Percentiles rank a stretch among this genome's conserved stretches.
phyloP scores from a whole-genome alignment of 495 filamentous ascomycete genomes.

The Penicillium pulvis region DNA sequence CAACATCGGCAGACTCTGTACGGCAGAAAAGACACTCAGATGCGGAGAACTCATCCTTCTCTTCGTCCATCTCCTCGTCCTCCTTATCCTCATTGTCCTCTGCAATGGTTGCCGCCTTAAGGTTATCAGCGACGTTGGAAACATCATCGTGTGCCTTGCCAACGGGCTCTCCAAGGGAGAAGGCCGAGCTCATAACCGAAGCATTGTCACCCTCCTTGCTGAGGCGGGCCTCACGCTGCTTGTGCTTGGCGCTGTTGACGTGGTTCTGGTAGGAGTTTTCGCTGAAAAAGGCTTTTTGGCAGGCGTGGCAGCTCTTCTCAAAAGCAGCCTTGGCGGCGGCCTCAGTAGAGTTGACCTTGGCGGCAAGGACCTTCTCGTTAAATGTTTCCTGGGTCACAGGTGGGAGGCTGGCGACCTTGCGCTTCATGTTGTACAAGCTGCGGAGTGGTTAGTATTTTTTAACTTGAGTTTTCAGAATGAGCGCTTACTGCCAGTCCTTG shows the following conservation, averaged over 20 bases:
- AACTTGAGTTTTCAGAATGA: not conserved
- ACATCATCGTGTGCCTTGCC: slow-evolving; percentile 63
- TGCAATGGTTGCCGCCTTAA: slow-evolving; percentile 72
- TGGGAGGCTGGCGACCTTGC: slow-evolving; percentile 86
- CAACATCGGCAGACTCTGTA: slow-evolving; percentile 68
- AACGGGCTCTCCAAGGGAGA: slow-evolving; percentile 84
- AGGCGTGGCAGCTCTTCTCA: slow-evolving; percentile 78
- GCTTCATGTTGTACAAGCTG: slow-evolving; percentile 96
- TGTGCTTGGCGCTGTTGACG: slow-evolving; percentile 87
- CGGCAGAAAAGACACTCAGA: slow-evolving; percentile 90
- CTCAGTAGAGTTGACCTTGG: slow-evolving; percentile 78
- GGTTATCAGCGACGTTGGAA: slow-evolving; percentile 73
- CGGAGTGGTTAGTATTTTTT: slow-evolving; percentile 1
- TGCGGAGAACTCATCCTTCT: slow-evolving; percentile 44
- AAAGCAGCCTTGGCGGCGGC: slow-evolving; percentile 88
- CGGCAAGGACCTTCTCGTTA: slow-evolving; percentile 94
- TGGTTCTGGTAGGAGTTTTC: slow-evolving; percentile 96
- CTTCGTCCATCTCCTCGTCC: slow-evolving; percentile 33
- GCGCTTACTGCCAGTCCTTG: slow-evolving; percentile 92
- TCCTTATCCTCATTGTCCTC: slow-evolving; percentile 54
- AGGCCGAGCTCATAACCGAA: slow-evolving; percentile 88
- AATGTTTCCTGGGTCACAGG: slow-evolving; percentile 92
- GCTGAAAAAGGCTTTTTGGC: slow-evolving; percentile 91
- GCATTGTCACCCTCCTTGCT: slow-evolving; percentile 57
- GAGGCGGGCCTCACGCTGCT: slow-evolving; percentile 59